Evolutionary conservation across 305 asterid genomes (phyloP).

Genomic region (Caryopteris hybrid): DNA sequence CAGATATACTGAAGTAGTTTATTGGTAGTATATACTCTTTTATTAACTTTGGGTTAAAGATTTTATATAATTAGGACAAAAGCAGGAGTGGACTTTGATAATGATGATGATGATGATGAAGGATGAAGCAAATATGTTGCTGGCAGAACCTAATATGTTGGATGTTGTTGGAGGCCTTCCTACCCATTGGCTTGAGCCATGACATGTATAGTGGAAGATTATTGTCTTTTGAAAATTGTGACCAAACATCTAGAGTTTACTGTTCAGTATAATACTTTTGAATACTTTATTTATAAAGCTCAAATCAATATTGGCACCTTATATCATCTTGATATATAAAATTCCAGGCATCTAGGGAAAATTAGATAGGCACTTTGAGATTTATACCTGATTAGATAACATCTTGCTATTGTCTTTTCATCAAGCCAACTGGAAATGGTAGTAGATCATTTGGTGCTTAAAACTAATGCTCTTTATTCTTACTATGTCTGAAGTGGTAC

Average conservation of each 20-base stretch:
- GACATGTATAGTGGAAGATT: neutral
- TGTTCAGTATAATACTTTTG: too few species aligned
- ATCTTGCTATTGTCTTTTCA: neutral
- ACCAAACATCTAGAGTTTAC: too few species aligned
- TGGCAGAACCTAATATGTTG: too few species aligned
- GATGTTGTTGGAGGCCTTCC: too few species aligned
- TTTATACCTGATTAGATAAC: constrained; percentile 1
- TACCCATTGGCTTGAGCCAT: too few species aligned
- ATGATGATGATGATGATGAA: too few species aligned
- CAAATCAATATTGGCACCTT: neutral
- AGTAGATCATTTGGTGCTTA: neutral
- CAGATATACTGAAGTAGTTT: too few species aligned
- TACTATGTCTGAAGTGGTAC: constrained; percentile 8
- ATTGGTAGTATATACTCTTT: too few species aligned
- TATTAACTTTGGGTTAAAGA: too few species aligned
- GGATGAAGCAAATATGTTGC: too few species aligned
- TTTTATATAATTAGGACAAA: too few species aligned
- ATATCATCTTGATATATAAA: neutral
- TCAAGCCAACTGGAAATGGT: constrained; percentile 1
- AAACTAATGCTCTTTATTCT: constrained; percentile 5
- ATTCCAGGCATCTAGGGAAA: neutral
- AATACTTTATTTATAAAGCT: neutral
- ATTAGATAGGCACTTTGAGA: neutral
- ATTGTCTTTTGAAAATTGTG: neutral
- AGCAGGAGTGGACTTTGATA: too few species aligned